Evolutionary conservation across 768 basidiomycete species (phyloP).

Genomic region (Daedaleopsis nitida): DNA sequence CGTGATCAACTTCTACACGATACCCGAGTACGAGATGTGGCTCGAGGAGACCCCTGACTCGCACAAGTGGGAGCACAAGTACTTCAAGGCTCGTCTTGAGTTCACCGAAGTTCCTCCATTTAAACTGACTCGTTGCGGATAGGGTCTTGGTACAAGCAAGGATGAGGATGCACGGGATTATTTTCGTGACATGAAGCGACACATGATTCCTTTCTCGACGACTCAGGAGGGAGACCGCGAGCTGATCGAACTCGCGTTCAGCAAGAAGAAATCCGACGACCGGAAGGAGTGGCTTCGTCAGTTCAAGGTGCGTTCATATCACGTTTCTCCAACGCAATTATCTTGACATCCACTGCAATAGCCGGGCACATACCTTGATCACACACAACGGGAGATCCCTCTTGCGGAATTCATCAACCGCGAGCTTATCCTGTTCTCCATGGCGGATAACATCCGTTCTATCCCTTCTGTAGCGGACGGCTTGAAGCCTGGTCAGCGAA

Average conservation of each 20-base stretch:
- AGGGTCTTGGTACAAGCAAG: conserved; percentile 96
- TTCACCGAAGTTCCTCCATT: background rate
- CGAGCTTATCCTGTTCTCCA: conserved; percentile 97
- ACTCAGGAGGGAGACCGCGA: conserved; percentile 81
- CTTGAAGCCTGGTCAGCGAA: conserved; percentile 95
- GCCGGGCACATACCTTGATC: conserved; percentile 95
- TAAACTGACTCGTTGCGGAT: background rate
- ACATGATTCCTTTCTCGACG: conserved; percentile 90
- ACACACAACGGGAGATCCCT: conserved; percentile 82
- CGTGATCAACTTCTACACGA: conserved; percentile 89
- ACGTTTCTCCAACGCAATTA: background rate
- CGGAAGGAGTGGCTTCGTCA: conserved; percentile 97
- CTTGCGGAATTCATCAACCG: conserved; percentile 97
- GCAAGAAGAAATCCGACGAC: conserved; percentile 98
- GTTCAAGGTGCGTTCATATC: conserved; percentile 62
- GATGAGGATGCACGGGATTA: conserved; percentile 91
- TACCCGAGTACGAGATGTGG: conserved; percentile 97
- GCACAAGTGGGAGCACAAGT: conserved; percentile 89
- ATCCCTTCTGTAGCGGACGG: conserved; percentile 95
- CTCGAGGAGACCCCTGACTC: conserved; percentile 72
- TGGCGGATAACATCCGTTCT: conserved; percentile 98
- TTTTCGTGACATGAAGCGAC: conserved; percentile 89
- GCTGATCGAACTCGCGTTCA: conserved; percentile 96
- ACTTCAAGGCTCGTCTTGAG: conserved; percentile 79
- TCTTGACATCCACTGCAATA: conserved; percentile 31